Base-by-base conservation (phyloP, 257 asterid species). In the Nicotiana otophora region DNA sequence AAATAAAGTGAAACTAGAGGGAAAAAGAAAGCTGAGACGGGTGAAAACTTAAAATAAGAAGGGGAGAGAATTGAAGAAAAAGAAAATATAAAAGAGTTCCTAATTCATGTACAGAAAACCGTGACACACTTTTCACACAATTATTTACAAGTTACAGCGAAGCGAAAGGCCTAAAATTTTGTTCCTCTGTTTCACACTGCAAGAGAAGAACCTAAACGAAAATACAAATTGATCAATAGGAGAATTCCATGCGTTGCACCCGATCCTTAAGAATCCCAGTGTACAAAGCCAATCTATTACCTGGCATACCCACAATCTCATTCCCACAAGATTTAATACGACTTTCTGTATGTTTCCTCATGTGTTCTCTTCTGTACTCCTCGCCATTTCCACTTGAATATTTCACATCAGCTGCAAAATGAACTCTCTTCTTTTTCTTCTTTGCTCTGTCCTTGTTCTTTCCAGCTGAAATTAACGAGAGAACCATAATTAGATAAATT, bases 181-280 rank as follows among this genome's bases (percentile, higher is more conserved):
- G 46, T 15, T 75, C 26, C 63, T 75, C 63, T 7, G 80, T 51
- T 75, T 74, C 53, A 26, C 12, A 23, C 26, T 3, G 26, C 62
- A 48, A 74, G 8, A 48, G 28, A 68, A 8, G 54, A 34, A 26
- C 39, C 23, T 46, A 48, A 20, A 46, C 61, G 36, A 46, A 72
- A 72, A 23, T 46, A 72, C 61, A 14, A 75, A 15, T 42, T 0
- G 39, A 48, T 74, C 46, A 75, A 51, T 51, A 30, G 3, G 80
- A 94, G 53, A 51, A 91, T 70, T 15, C 89, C 84, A 78, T 86
- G 82, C 89, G 82, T 17, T 89, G 93, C 51, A 91, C 87, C 42
- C 97, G 97, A 89, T 87, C 92, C 89, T 82, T 92, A 58, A 95
- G 92, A 39, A 94, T 90, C 83, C 98, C 99, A 46, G 84, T 86